Conservation (phyloP, 2,329 filamentous ascomycete genomes). For the Raffaelea arxii region DNA sequence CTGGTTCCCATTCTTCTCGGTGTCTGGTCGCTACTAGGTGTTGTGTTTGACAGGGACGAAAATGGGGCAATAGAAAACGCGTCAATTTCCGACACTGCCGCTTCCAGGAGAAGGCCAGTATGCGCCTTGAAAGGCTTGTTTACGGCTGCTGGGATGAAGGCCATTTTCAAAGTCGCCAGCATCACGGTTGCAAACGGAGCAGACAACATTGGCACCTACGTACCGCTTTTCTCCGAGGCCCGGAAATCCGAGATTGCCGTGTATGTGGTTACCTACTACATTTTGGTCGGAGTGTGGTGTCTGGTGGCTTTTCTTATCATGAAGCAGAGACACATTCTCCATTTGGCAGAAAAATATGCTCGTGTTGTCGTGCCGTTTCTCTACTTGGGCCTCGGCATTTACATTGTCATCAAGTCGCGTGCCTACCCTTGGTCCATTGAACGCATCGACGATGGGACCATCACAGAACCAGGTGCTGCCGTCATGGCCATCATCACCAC, state of each 20-base stretch:
- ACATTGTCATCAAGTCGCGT: constrained; percentile 21
- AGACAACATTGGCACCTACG: constrained; percentile 25
- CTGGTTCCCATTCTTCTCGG: constrained; percentile 23
- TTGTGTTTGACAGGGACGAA: constrained; percentile 14
- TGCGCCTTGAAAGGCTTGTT: too few species aligned
- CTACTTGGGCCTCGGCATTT: constrained; percentile 23
- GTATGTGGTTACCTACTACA: constrained; percentile 22
- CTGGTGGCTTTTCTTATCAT: constrained; percentile 20
- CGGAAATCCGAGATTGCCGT: constrained; percentile 21
- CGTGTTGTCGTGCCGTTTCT: constrained; percentile 19
- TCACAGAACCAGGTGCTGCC: neutral
- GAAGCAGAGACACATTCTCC: constrained; percentile 20
- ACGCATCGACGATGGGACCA: constrained; percentile 15
- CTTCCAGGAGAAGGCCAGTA: too few species aligned
- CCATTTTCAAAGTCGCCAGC: constrained; percentile 18
- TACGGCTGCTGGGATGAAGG: constrained; percentile 9
- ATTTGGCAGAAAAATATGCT: constrained; percentile 17
- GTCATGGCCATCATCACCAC: constrained; percentile 1
- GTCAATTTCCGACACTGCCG: neutral
- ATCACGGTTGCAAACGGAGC: constrained; percentile 25
- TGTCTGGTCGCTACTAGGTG: constrained; percentile 18
- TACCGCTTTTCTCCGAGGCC: constrained; percentile 23
- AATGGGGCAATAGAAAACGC: neutral
- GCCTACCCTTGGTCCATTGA: constrained; percentile 25
- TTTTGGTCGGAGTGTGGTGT: constrained; percentile 22